Percentiles rank a stretch among this genome's conserved stretches.
Evolutionary conservation across 352 stramenopile genomes (phyloP).

Genomic region (Pythium diclinum): DNA sequence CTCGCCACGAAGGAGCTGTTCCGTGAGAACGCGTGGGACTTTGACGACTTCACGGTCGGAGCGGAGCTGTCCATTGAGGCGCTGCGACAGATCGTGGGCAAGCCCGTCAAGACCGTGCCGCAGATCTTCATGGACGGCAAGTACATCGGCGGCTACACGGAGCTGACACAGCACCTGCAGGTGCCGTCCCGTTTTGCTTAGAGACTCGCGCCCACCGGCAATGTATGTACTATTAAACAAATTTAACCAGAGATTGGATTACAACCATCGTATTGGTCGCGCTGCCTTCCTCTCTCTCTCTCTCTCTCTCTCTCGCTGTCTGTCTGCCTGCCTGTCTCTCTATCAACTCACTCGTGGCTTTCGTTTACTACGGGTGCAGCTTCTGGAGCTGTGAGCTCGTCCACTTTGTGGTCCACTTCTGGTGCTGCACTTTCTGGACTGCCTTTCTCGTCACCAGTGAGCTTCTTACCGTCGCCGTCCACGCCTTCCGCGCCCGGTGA

Average conservation of each 20-base stretch:
- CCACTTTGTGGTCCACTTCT: conserved; percentile 9
- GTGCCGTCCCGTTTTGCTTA: conserved; percentile 58
- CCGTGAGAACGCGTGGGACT: conserved; percentile 49
- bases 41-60: conserved; percentile 63
- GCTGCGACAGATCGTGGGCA: conserved; percentile 54
- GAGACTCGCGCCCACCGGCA: neutral
- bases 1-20: conserved; percentile 60
- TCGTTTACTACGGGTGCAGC: neutral
- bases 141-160: conserved; percentile 78
- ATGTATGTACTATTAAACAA: conserved; percentile 3
- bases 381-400: conserved; percentile 19
- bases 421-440: neutral
- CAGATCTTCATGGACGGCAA: conserved; percentile 78
- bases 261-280: neutral
- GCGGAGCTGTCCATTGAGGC: conserved; percentile 49
- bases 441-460: neutral
- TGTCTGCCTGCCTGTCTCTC: too few relatives aligned
- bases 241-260: neutral
- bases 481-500: neutral
- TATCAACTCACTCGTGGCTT: neutral
- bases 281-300: neutral
- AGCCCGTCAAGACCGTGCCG: conserved; percentile 65
- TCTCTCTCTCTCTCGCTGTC: too few relatives aligned
- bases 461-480: conserved; percentile 10
- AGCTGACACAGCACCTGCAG: conserved; percentile 62